phyloP scores from a whole-genome alignment of 2,329 filamentous ascomycete genomes.

The Trichophyton equinum region DNA sequence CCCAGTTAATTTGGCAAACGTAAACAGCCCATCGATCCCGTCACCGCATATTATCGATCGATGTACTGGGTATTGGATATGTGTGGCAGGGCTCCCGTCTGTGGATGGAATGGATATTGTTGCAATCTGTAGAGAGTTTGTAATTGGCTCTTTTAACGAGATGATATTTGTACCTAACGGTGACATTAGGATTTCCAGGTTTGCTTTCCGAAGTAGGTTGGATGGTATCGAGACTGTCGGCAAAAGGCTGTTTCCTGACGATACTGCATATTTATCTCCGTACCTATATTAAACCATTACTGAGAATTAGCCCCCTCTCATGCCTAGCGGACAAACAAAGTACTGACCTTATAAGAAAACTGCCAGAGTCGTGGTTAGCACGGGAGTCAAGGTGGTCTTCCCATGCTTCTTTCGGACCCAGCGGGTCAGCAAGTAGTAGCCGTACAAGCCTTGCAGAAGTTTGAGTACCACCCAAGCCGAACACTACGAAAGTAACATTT shows the following conservation, averaged over 20 bases:
- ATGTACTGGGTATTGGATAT: slow-evolving; percentile 72
- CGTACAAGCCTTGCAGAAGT: slow-evolving; percentile 50
- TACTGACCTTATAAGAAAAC: slow-evolving; percentile 51
- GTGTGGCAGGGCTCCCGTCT: slow-evolving; percentile 50
- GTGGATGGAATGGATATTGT: slow-evolving; percentile 57
- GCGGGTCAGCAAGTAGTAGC: slow-evolving; percentile 57
- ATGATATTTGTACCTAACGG: slow-evolving; percentile 39
- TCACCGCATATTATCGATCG: slow-evolving; percentile 62
- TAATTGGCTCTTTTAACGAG: slow-evolving; percentile 36
- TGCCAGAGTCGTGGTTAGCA: slow-evolving; percentile 39
- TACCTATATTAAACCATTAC: slow-evolving; percentile 32
- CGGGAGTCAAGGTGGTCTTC: slow-evolving; percentile 46
- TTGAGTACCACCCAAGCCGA: slow-evolving; percentile 38
- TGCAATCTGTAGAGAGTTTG: slow-evolving; percentile 62
- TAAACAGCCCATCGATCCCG: slow-evolving; percentile 53
- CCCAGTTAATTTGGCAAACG: slow-evolving; percentile 23
- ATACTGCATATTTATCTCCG: slow-evolving; percentile 38
- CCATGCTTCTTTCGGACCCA: slow-evolving; percentile 52
- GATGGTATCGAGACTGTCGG: slow-evolving; percentile 45
- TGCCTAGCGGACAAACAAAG: background rate
- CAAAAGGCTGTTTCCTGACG: slow-evolving; percentile 39
- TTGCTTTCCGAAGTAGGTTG: slow-evolving; percentile 41
- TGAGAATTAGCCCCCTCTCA: background rate
- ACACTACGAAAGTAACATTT: slow-evolving; percentile 24
- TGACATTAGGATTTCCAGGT: slow-evolving; percentile 49